A percentile compares a stretch with the other conserved stretches of the same genome.
Evolutionary conservation across 2,329 filamentous ascomycete genomes (phyloP).

Genomic region (Paracamarosporium sp.): DNA sequence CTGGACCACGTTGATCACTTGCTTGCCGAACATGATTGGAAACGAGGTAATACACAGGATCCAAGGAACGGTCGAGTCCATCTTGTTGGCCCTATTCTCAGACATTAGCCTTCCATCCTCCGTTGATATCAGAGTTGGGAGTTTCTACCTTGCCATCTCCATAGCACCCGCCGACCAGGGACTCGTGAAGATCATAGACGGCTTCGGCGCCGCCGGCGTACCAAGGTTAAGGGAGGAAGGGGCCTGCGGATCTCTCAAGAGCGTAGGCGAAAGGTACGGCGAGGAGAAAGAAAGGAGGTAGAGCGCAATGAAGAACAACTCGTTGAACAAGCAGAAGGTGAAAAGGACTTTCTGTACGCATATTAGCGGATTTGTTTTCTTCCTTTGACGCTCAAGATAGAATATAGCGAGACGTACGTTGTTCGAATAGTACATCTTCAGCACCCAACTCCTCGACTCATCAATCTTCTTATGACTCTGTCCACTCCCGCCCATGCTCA

Average conservation of each 20-base stretch:
- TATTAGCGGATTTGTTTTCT: conserved; percentile 21
- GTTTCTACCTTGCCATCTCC: conserved; percentile 74
- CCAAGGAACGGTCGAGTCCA: conserved; percentile 70
- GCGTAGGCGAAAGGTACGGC: conserved; percentile 83
- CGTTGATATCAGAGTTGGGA: background rate
- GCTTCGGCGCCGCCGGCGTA: conserved; percentile 71
- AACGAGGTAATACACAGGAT: conserved; percentile 80
- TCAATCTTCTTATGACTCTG: conserved; percentile 94
- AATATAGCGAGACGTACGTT: conserved; percentile 67
- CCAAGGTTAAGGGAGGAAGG: conserved; percentile 64
- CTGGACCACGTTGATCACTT: conserved; percentile 92
- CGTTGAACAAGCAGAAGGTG: conserved; percentile 87
- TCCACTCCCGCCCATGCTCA: conserved; percentile 82
- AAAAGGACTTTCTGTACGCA: conserved; percentile 80
- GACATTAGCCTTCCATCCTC: background rate
- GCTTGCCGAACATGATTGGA: conserved; percentile 90
- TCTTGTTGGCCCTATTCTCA: conserved; percentile 74
- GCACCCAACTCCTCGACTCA: conserved; percentile 81
- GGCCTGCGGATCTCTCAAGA: conserved; percentile 68
- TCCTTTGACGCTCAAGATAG: too few species aligned
- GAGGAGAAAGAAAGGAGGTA: conserved; percentile 98
- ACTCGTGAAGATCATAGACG: conserved; percentile 80
- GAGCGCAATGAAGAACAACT: conserved; percentile 96
- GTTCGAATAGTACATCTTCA: conserved; percentile 97
- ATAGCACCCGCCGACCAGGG: conserved; percentile 92